Base-by-base conservation (phyloP, 208 protist species). In the Leishmania braziliensis region DNA sequence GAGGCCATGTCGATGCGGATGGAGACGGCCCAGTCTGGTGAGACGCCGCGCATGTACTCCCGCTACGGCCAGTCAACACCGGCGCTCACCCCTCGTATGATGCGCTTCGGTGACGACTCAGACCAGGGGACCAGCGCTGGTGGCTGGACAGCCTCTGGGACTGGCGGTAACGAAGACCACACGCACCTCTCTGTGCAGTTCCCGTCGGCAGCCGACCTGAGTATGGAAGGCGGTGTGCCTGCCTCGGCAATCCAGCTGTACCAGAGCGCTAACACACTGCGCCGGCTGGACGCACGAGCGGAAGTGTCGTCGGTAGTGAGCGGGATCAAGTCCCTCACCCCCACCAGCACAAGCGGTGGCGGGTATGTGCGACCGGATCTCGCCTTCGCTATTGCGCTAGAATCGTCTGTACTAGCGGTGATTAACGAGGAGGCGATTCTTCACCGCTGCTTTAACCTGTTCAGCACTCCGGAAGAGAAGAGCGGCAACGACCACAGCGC, bases 371-470 rank as follows among this genome's bases (percentile, higher is more conserved):
- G 91, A 29, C 91, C 95, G 0, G 92, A 97, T 82, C 82, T 97
- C 36, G 90, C 90, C 74, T 90, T 96, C 65, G 93, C 93, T 29
- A 91, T 97, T 39, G 91, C 91, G 9, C 80, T 97, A 14, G 88
- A 97, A 86, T 90, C 92, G 2, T 79, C 79, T 29, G 81, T 96
- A 77, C 75, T 85, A 53, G 84, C 84, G 36, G 79, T 96, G 8
- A 78, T 96, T 71, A 85, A 92, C 58, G 93, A 97, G 83, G 92
- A 97, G 82, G 80, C 78, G 8, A 85, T 94, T 5, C 83, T 97
- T 12, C 76, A 78, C 23, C 83, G 66, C 23, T 95, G 91, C 86
- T 97, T 97, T 78, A 91, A 90, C 29, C 68, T 96, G 29, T 29
- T 46, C 26, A 60, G 76, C 58, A 48, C 33, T n/a, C 66, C 39